These are phyloP conservation scores for Tylopilus intermedius DNA, from an alignment of 768 basidiomycete genomes.

Conservation along the genomic window DNA sequence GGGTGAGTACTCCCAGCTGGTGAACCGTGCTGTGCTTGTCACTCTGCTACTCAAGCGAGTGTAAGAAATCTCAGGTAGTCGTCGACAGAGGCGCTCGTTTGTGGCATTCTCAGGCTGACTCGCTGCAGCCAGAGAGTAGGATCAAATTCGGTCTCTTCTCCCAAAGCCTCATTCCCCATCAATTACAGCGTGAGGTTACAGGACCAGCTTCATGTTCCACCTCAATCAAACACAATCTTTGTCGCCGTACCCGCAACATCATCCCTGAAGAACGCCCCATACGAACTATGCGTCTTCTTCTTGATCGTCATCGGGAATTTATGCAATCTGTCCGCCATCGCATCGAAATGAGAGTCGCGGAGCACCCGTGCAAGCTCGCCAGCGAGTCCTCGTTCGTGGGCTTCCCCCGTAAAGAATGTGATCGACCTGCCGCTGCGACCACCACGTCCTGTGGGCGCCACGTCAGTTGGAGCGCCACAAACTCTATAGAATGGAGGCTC, in stretches of 20 bases:
- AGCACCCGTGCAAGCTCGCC: conserved; percentile 92
- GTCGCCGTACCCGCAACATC: conserved; percentile 58
- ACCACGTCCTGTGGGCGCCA: conserved; percentile 62
- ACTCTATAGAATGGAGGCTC: conserved; percentile 7
- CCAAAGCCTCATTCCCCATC: conserved; percentile 7
- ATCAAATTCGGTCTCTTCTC: not conserved
- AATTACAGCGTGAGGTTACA: conserved; percentile 6
- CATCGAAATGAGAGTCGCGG: conserved; percentile 78
- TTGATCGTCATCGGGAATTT: conserved; percentile 96
- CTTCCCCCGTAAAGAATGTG: conserved; percentile 94
- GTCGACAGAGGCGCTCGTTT: not conserved
- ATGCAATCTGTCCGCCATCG: conserved; percentile 56
- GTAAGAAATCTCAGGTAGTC: not conserved
- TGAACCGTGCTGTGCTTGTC: not conserved
- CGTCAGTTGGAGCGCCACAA: conserved; percentile 1
- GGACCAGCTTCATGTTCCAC: not conserved
- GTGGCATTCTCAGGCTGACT: conserved; percentile 4
- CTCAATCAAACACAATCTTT: conserved; percentile 66
- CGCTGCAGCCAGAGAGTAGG: not conserved
- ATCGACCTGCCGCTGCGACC: conserved; percentile 87
- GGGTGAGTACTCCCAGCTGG: not conserved
- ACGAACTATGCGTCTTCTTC: conserved; percentile 88
- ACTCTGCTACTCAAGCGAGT: too few relatives aligned
- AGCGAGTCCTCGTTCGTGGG: conserved; percentile 79
- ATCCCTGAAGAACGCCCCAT: conserved; percentile 81